Conservation (phyloP, 2,329 filamentous ascomycete genomes). For the Trematosphaeria pertusa region DNA sequence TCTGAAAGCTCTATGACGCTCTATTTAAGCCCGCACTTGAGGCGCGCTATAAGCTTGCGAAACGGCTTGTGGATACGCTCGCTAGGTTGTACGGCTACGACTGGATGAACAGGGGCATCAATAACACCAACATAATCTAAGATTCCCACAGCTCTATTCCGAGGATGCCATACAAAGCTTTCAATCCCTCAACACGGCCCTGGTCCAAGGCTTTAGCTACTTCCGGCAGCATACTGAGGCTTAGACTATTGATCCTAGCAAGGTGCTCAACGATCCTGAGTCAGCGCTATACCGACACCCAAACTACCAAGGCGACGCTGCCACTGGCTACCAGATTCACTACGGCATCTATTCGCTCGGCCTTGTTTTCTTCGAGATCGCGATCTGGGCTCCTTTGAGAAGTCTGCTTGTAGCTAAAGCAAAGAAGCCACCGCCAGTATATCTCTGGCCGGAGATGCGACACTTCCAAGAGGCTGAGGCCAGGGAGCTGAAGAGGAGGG, state of each 20-base stretch:
- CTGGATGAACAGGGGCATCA: constrained; percentile 18
- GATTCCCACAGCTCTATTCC: constrained; percentile 5
- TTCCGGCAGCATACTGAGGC: constrained; percentile 8
- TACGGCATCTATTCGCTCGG: constrained; percentile 21
- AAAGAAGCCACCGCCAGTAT: not conserved
- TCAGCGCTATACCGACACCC: constrained; percentile 16
- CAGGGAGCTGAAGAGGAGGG: constrained; percentile 8
- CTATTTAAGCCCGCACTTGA: constrained; percentile 8
- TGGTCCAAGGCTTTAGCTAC: constrained; percentile 14
- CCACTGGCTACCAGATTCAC: constrained; percentile 13
- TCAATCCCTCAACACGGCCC: constrained; percentile 2
- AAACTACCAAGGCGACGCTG: constrained; percentile 12
- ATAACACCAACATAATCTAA: constrained; percentile 15
- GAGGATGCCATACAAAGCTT: not conserved
- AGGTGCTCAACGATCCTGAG: constrained; percentile 6
- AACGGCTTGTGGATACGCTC: constrained; percentile 10
- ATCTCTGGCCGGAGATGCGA: constrained; percentile 3
- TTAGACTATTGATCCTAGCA: constrained; percentile 8
- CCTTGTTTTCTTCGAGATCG: constrained; percentile 20
- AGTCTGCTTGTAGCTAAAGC: constrained; percentile 5
- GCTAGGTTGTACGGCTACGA: constrained; percentile 8
- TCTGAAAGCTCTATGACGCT: not conserved
- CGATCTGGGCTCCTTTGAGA: constrained; percentile 12
- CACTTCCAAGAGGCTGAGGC: constrained; percentile 14
- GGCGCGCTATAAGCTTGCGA: constrained; percentile 7